A percentile compares a stretch with the other conserved stretches of the same genome.
Conservation (phyloP, 2,329 filamentous ascomycete species). For the Fusarium coicis region DNA sequence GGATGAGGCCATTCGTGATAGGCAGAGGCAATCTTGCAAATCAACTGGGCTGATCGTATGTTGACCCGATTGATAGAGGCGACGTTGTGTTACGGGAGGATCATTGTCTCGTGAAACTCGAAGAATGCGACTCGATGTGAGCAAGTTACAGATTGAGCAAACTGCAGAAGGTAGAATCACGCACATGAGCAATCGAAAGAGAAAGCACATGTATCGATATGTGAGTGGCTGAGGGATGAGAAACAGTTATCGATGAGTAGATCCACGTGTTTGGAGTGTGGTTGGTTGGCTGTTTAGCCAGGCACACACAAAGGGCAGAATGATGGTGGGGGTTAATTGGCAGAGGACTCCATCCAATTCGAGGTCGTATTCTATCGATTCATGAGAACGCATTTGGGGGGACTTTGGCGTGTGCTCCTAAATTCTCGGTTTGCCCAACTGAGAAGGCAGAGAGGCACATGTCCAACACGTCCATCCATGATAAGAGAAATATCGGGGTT, state of each 20-base stretch:
- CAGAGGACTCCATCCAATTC: not conserved
- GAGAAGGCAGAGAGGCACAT: constrained; percentile 20
- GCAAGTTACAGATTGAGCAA: not conserved
- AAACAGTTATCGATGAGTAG: constrained; percentile 27
- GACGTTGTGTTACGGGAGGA: not conserved
- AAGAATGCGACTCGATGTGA: not conserved
- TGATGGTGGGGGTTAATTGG: not conserved
- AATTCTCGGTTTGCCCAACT: constrained; percentile 21
- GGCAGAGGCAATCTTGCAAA: not conserved
- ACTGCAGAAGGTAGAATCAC: constrained; percentile 1
- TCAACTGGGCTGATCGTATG: not conserved
- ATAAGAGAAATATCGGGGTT: constrained; percentile 13
- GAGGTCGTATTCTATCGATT: not conserved
- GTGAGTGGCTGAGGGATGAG: constrained; percentile 16
- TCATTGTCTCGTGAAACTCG: not conserved
- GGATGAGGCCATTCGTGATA: constrained; percentile 11
- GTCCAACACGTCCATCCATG: constrained; percentile 1
- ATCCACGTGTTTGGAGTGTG: constrained; percentile 34
- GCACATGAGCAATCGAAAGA: not conserved
- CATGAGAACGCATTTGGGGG: not conserved
- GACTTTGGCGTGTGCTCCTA: constrained; percentile 10
- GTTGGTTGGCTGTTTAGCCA: constrained; percentile 13
- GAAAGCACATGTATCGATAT: not conserved
- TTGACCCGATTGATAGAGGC: not conserved
- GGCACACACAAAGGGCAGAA: constrained; percentile 1